Evolutionary conservation across 495 filamentous ascomycete species (phyloP).

Genomic region (Xylaria acuta): DNA sequence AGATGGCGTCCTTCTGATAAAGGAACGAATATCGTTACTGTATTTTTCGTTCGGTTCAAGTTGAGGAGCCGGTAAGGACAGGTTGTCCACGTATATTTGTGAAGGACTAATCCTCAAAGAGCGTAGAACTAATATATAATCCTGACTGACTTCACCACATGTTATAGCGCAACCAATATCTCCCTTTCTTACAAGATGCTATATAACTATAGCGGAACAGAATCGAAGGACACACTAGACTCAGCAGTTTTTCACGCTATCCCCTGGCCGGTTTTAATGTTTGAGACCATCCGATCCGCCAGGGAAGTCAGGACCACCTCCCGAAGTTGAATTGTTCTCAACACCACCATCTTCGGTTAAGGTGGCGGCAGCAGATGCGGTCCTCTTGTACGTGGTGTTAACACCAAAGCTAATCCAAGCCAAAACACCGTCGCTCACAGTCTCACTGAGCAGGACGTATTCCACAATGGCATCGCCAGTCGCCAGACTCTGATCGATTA

Average conservation of each 20-base stretch:
- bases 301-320: neutral
- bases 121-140: neutral
- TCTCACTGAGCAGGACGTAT: conserved; percentile 62
- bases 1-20: no score
- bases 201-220: neutral
- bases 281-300: neutral
- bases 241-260: neutral
- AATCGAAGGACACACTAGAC: neutral
- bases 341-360: conserved; percentile 1
- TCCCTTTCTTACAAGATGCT: neutral
- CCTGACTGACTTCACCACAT: neutral
- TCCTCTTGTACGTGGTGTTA: conserved; percentile 38
- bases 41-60: no score
- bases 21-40: no score
- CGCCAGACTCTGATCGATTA: conserved; percentile 55
- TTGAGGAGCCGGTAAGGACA: neutral
- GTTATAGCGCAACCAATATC: neutral
- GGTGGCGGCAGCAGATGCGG: neutral
- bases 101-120: neutral
- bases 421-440: conserved; percentile 59
- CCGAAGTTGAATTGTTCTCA: neutral
- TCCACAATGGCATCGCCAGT: conserved; percentile 64
- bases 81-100: neutral
- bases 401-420: conserved; percentile 65
- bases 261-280: neutral